Evolutionary conservation across 768 basidiomycete species (phyloP).

Genomic region (Pulveroboletus frians): DNA sequence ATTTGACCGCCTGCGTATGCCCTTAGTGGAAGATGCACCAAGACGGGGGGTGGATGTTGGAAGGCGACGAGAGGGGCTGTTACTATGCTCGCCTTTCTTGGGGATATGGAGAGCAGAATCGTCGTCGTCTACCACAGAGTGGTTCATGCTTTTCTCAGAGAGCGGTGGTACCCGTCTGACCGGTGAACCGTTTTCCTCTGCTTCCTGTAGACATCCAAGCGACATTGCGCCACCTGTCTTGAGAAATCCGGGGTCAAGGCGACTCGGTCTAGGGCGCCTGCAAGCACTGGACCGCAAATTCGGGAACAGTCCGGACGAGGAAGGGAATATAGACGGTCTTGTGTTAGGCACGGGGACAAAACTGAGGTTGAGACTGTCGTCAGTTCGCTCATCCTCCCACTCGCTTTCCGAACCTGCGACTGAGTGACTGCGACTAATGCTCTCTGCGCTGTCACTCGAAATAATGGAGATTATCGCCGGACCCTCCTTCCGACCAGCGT

Average conservation of each 20-base stretch:
- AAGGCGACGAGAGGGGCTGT: slow-evolving; percentile 47
- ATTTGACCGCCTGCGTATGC: slow-evolving; percentile 59
- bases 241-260: slow-evolving; percentile 66
- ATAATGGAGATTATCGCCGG: slow-evolving; percentile 25
- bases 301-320: slow-evolving; percentile 28
- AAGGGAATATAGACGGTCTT: slow-evolving; percentile 32
- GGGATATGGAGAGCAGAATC: slow-evolving; percentile 26
- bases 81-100: slow-evolving; percentile 33
- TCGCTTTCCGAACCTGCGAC: slow-evolving; percentile 73
- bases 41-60: slow-evolving; percentile 42
- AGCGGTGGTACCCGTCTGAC: slow-evolving; percentile 37
- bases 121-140: slow-evolving; percentile 26
- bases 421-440: slow-evolving; percentile 34
- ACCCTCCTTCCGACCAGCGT: slow-evolving; percentile 38
- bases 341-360: slow-evolving; percentile 33
- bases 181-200: slow-evolving; percentile 53
- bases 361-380: slow-evolving; percentile 64
- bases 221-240: slow-evolving; percentile 44
- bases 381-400: slow-evolving; percentile 87
- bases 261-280: slow-evolving; percentile 57
- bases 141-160: slow-evolving; percentile 66
- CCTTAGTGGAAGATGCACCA: slow-evolving; percentile 33
- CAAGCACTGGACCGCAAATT: slow-evolving; percentile 13
- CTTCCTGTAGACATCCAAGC: slow-evolving; percentile 65
- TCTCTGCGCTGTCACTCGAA: slow-evolving; percentile 34